Evolutionary conservation across 495 filamentous ascomycete species (phyloP).

Genomic region (Podospora anserina): DNA sequence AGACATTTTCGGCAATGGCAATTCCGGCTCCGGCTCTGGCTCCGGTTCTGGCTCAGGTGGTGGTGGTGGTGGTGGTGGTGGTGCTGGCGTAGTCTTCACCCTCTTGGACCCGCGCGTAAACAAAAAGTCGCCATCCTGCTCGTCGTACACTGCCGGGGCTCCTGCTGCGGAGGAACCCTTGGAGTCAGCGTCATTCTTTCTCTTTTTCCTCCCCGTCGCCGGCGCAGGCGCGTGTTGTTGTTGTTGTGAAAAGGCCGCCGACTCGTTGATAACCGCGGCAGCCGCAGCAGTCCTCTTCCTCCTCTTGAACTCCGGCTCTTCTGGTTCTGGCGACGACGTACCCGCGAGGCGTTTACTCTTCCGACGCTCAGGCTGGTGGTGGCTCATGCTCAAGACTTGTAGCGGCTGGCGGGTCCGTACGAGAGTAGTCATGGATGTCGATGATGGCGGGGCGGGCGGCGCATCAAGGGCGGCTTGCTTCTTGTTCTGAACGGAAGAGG

Average conservation of each 20-base stretch:
- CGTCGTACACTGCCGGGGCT: slow-evolving; percentile 54
- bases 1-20: slow-evolving; percentile 11
- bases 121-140: slow-evolving; percentile 62
- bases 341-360: slow-evolving; percentile 56
- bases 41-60: slow-evolving; percentile 25
- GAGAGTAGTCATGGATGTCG: slow-evolving; percentile 58
- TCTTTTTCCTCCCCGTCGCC: slow-evolving; percentile 10
- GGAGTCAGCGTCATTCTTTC: slow-evolving; percentile 15
- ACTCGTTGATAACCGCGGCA: neutral
- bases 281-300: neutral
- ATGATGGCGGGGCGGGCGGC: slow-evolving; percentile 31
- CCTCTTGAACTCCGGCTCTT: slow-evolving; percentile 8
- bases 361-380: slow-evolving; percentile 53
- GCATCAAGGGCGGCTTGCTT: slow-evolving; percentile 24
- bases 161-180: neutral
- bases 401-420: slow-evolving; percentile 56
- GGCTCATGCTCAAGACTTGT: slow-evolving; percentile 59
- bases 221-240: slow-evolving; percentile 27
- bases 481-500: too few relatives aligned
- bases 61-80: slow-evolving; percentile 14
- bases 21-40: slow-evolving; percentile 14
- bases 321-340: slow-evolving; percentile 32
- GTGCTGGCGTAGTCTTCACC: slow-evolving; percentile 43
- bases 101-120: slow-evolving; percentile 58
- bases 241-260: neutral